phyloP scores from a whole-genome alignment of 164 flowering plant species.

The Annona cherimola region DNA sequence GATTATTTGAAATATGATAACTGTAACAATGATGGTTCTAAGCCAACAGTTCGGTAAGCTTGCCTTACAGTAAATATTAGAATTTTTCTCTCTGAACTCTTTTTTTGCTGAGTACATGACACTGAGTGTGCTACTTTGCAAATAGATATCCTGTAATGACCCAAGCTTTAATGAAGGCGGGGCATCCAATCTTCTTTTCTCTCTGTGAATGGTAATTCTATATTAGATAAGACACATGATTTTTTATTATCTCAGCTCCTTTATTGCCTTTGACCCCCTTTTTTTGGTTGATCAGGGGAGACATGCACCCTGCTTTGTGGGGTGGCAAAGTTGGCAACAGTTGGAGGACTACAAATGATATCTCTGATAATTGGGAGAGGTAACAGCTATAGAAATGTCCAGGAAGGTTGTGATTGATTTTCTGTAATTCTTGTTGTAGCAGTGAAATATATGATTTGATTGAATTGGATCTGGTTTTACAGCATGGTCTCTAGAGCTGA shows the following conservation, averaged over 20 bases:
- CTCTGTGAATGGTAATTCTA: conserved; percentile 59
- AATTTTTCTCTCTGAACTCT: background rate
- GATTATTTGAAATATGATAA: conserved; percentile 64
- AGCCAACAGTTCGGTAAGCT: conserved; percentile 34
- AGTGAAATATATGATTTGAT: background rate
- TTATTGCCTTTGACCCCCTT: background rate
- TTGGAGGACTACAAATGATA: conserved; percentile 77
- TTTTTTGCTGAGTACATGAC: background rate
- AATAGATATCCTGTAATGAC: conserved; percentile 61
- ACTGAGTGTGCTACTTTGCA: background rate
- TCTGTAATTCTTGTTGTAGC: background rate
- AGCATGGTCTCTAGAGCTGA: conserved; percentile 78
- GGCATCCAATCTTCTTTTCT: conserved; percentile 61
- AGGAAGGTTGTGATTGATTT: background rate
- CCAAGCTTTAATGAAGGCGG: conserved; percentile 48
- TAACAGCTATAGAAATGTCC: background rate
- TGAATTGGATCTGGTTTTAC: conserved; percentile 7
- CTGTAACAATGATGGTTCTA: conserved; percentile 32
- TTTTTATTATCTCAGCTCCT: background rate
- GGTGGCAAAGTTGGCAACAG: conserved; percentile 56
- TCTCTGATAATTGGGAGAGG: conserved; percentile 57
- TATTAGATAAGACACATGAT: background rate
- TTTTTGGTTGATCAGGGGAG: conserved; percentile 42
- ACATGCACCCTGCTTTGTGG: conserved; percentile 62
- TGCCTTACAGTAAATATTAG: no score